Evolutionary conservation across 1,284 basidiomycete species (phyloP).

Genomic region (Trametes polyzona): DNA sequence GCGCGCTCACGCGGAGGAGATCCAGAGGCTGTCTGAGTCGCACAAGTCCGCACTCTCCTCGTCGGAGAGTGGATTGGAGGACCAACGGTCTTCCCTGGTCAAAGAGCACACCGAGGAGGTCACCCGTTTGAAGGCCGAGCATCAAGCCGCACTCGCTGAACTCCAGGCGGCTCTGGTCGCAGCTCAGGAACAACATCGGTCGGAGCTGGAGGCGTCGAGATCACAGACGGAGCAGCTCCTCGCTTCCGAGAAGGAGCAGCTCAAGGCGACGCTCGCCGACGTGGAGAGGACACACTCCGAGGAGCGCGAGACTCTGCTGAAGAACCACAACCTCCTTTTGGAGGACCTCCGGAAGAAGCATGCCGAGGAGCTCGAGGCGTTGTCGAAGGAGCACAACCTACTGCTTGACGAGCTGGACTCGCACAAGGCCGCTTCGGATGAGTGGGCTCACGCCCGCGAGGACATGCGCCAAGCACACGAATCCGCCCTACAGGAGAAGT

Average conservation of each 20-base stretch:
- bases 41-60: conserved; percentile 46
- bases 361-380: conserved; percentile 42
- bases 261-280: conserved; percentile 43
- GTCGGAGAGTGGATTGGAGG: conserved; percentile 27
- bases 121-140: conserved; percentile 47
- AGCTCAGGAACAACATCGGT: conserved; percentile 49
- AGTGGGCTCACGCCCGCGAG: conserved; percentile 55
- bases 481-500: conserved; percentile 54
- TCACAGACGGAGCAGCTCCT: conserved; percentile 43
- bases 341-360: conserved; percentile 42
- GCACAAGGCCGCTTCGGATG: conserved; percentile 62
- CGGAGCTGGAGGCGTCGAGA: conserved; percentile 45
- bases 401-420: conserved; percentile 65
- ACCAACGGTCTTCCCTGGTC: conserved; percentile 34
- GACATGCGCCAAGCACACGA: conserved; percentile 55
- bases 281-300: conserved; percentile 41
- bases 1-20: conserved; percentile 56
- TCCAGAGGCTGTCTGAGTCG: conserved; percentile 47
- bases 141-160: conserved; percentile 48
- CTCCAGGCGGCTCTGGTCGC: conserved; percentile 47
- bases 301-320: conserved; percentile 48
- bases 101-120: conserved; percentile 46
- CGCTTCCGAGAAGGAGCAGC: conserved; percentile 44
- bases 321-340: conserved; percentile 58
- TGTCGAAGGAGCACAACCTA: conserved; percentile 56